Percentiles rank a stretch among this genome's conserved stretches.
Conservation (phyloP, 106 monocot species). For the Dendrobium catenatum region DNA sequence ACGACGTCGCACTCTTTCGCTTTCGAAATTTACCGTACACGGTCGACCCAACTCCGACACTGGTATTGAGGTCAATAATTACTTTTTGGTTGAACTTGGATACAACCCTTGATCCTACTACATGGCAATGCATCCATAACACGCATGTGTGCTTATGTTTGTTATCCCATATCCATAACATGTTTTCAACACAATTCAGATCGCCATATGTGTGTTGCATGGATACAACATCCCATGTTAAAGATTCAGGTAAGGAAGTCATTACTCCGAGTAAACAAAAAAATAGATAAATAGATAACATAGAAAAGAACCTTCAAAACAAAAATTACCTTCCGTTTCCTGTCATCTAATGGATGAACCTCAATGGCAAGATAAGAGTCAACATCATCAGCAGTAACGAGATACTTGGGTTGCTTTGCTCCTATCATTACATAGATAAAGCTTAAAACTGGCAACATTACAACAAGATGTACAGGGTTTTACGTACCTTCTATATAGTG, state of each 20-base stretch:
- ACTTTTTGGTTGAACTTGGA: background rate
- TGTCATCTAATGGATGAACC: conserved; percentile 73
- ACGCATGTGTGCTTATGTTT: background rate
- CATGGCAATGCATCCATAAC: background rate
- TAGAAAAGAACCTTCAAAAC: background rate
- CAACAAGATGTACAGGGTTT: background rate
- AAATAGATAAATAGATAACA: background rate
- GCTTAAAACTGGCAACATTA: background rate
- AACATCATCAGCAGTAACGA: conserved; percentile 81
- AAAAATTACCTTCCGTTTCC: conserved; percentile 55
- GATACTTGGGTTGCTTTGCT: conserved; percentile 63
- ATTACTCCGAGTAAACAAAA: background rate
- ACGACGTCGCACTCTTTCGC: too few species aligned
- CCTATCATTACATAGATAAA: conserved; percentile 24
- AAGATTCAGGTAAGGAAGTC: background rate
- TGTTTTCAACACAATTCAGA: background rate
- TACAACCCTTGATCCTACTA: background rate
- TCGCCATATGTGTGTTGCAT: background rate
- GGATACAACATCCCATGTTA: background rate
- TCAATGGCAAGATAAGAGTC: conserved; percentile 69
- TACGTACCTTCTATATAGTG: conserved; percentile 67
- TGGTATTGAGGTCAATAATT: too few species aligned
- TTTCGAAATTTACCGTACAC: too few species aligned
- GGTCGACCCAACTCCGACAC: too few species aligned
- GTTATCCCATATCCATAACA: background rate